A percentile compares a stretch with the other conserved stretches of the same genome.
phyloP scores from a whole-genome alignment of 345 rosid species.

The Brassica cretica region DNA sequence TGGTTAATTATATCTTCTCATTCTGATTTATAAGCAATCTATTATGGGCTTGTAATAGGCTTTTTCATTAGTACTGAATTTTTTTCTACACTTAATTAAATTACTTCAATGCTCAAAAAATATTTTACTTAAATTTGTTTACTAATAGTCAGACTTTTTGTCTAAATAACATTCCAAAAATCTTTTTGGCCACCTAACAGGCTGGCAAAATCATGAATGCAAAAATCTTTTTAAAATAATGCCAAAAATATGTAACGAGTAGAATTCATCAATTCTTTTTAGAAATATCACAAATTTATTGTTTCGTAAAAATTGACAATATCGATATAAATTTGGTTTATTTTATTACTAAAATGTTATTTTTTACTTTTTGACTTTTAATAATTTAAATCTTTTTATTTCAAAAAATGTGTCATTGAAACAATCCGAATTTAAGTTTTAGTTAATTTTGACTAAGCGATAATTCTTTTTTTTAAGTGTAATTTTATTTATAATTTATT shows the following conservation, averaged over 20 bases:
- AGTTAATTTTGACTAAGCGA: no score
- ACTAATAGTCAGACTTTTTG: neutral
- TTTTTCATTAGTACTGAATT: neutral
- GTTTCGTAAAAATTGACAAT: neutral
- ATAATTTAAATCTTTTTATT: no score
- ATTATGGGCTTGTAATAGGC: slow-evolving; percentile 17
- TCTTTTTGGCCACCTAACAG: neutral
- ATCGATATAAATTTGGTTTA: neutral
- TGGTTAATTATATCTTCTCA: neutral
- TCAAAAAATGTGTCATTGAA: no score
- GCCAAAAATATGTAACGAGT: neutral
- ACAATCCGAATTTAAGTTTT: no score
- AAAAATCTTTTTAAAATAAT: no score
- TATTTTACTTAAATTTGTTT: neutral
- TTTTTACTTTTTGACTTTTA: neutral
- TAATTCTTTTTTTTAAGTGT: no score
- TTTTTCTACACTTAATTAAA: neutral
- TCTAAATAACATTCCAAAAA: no score
- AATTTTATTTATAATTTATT: no score
- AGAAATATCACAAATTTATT: neutral
- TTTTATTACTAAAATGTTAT: no score
- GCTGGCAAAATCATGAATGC: neutral
- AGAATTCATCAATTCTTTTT: neutral
- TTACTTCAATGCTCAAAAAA: neutral
- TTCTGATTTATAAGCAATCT: slow-evolving; percentile 8